Percentiles rank a stretch among this genome's conserved stretches.
phyloP scores from a whole-genome alignment of 2,329 filamentous ascomycete species.

The Diplodia scrobiculata region DNA sequence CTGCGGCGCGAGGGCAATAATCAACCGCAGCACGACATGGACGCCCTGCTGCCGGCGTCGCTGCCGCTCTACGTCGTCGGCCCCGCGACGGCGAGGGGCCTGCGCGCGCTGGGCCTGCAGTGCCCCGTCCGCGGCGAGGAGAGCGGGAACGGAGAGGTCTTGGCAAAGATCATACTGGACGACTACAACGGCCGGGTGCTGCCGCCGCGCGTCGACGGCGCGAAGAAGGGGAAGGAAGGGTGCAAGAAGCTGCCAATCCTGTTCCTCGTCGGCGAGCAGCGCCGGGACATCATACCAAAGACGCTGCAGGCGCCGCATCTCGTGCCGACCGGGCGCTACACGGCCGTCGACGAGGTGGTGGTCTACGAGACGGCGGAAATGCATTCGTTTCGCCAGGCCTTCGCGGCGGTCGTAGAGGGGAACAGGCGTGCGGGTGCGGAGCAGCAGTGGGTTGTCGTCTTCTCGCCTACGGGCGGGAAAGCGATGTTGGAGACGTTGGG shows the following conservation, averaged over 20 bases:
- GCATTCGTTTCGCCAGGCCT: conserved; percentile 72
- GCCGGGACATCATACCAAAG: conserved; percentile 85
- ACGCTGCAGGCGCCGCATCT: conserved; percentile 66
- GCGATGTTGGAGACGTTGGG: conserved; percentile 60
- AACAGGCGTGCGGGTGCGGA: conserved; percentile 44
- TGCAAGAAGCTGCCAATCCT: conserved; percentile 65
- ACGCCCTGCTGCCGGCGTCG: conserved; percentile 48
- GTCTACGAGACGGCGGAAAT: conserved; percentile 87
- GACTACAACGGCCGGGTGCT: conserved; percentile 63
- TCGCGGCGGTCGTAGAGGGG: conserved; percentile 55
- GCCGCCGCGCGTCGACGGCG: conserved; percentile 28
- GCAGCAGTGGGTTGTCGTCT: conserved; percentile 73
- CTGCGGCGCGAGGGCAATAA: conserved; percentile 46
- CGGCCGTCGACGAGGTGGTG: conserved; percentile 74
- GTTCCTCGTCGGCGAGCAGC: conserved; percentile 87
- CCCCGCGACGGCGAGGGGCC: conserved; percentile 74
- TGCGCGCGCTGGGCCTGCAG: conserved; percentile 57
- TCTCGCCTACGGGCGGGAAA: conserved; percentile 64
- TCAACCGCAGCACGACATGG: conserved; percentile 31
- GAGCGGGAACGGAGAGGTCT: conserved; percentile 78
- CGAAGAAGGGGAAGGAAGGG: conserved; percentile 34
- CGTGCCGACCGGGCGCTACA: conserved; percentile 50
- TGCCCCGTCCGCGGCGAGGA: conserved; percentile 73
- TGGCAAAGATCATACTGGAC: conserved; percentile 75
- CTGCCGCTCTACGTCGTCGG: conserved; percentile 77